Evolutionary conservation across 2,329 filamentous ascomycete species (phyloP).

Genomic region (Gnomoniopsis sp.): DNA sequence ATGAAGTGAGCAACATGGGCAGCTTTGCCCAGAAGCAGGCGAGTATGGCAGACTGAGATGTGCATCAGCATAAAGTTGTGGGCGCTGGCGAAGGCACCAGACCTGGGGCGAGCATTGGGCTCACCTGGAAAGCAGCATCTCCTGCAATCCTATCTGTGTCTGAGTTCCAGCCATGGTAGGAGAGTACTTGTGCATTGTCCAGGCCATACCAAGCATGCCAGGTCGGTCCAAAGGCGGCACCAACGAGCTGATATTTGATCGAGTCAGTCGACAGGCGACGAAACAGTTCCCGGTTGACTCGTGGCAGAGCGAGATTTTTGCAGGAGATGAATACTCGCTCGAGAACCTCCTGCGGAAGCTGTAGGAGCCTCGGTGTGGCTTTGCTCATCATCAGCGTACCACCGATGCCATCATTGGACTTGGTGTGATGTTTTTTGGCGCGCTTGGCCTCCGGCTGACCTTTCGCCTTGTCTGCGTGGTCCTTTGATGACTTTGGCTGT

Average conservation of each 20-base stretch:
- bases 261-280: constrained; percentile 39
- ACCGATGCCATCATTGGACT: neutral
- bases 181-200: constrained; percentile 2
- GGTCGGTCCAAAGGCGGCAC: constrained; percentile 35
- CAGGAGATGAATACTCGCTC: constrained; percentile 51
- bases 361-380: constrained; percentile 27
- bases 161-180: constrained; percentile 15
- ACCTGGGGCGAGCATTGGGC: constrained; percentile 13
- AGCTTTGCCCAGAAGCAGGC: constrained; percentile 41
- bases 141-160: constrained; percentile 27
- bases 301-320: constrained; percentile 44
- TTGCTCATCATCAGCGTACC: constrained; percentile 17
- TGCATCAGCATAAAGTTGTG: neutral
- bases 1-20: constrained; percentile 44
- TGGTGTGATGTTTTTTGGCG: constrained; percentile 12
- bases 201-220: constrained; percentile 36
- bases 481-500: constrained; percentile 19
- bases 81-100: neutral
- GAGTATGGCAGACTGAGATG: constrained; percentile 34
- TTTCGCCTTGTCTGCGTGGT: constrained; percentile 16
- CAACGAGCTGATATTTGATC: constrained; percentile 32
- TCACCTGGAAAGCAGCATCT: constrained; percentile 42
- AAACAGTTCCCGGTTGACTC: constrained; percentile 41
- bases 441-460: constrained; percentile 5
- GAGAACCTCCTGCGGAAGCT: constrained; percentile 50